These are phyloP conservation scores for Syzygium jambos DNA, from an alignment of 345 rosid species.

Conservation along the genomic window DNA sequence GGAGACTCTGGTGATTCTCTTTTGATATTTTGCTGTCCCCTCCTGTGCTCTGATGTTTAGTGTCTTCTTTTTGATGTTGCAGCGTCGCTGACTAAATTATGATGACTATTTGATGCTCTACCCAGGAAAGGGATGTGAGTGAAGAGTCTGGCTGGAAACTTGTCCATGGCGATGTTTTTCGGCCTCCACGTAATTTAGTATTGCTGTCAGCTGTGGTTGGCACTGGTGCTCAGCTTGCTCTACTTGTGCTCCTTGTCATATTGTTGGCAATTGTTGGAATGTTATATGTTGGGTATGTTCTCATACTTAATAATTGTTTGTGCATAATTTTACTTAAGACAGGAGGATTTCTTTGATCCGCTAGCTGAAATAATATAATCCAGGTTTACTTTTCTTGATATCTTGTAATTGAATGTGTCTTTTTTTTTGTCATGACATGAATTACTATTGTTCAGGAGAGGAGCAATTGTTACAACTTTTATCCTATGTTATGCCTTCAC, in stretches of 20 bases:
- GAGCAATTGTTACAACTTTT: slow-evolving; percentile 97
- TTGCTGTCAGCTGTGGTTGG: slow-evolving; percentile 90
- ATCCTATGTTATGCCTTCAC: slow-evolving; percentile 95
- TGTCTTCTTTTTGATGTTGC: slow-evolving; percentile 4
- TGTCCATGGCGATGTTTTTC: slow-evolving; percentile 96
- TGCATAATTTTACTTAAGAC: background rate
- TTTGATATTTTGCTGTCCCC: background rate
- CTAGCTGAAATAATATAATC: background rate
- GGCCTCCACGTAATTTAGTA: slow-evolving; percentile 59
- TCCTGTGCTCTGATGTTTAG: background rate
- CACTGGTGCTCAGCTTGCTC: slow-evolving; percentile 89
- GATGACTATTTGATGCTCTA: background rate
- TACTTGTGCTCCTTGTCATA: slow-evolving; percentile 91
- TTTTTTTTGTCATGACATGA: background rate
- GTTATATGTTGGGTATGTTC: slow-evolving; percentile 76
- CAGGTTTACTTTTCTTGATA: background rate
- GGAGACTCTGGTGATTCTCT: slow-evolving; percentile 70
- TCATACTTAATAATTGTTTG: background rate
- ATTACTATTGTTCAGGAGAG: slow-evolving; percentile 58
- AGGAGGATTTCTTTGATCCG: background rate
- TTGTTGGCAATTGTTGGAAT: slow-evolving; percentile 87
- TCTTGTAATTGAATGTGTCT: background rate
- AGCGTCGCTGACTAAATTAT: background rate
- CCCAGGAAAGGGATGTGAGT: slow-evolving; percentile 91
- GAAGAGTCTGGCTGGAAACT: slow-evolving; percentile 99